Evolutionary conservation across 768 basidiomycete species (phyloP).

Genomic region (Boletus pseudopeckii): DNA sequence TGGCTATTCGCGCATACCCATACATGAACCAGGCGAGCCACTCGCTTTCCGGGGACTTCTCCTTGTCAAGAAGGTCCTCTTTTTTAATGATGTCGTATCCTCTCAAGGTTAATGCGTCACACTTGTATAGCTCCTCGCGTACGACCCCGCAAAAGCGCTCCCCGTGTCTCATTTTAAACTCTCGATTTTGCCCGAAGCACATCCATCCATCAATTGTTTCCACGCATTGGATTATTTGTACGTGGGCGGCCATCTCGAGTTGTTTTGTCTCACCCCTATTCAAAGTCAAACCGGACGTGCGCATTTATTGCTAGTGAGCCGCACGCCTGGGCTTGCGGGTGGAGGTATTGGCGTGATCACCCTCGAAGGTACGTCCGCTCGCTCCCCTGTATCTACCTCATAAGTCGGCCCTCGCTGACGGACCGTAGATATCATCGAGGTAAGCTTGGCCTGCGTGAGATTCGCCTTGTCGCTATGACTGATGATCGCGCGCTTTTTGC

Average conservation of each 20-base stretch:
- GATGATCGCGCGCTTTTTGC: neutral
- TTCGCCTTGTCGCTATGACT: neutral
- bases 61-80: slow-evolving; percentile 72
- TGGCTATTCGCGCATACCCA: slow-evolving; percentile 90
- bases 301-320: slow-evolving; percentile 83
- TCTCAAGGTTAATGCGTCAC: neutral
- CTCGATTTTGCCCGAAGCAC: slow-evolving; percentile 85
- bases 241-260: slow-evolving; percentile 11
- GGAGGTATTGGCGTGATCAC: slow-evolving; percentile 92
- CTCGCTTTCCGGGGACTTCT: slow-evolving; percentile 77
- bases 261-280: slow-evolving; percentile 39
- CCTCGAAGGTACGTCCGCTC: slow-evolving; percentile 57
- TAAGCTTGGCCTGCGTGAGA: slow-evolving; percentile 19
- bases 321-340: slow-evolving; percentile 75
- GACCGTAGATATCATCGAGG: slow-evolving; percentile 70
- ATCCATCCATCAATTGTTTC: slow-evolving; percentile 87
- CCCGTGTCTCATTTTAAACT: slow-evolving; percentile 75
- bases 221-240: slow-evolving; percentile 93
- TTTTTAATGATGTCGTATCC: neutral
- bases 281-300: slow-evolving; percentile 95
- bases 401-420: too few relatives aligned
- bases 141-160: slow-evolving; percentile 78
- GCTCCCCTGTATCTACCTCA: too few relatives aligned
- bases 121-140: slow-evolving; percentile 64
- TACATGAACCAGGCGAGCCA: slow-evolving; percentile 70